Conservation (phyloP, 116 monocot genomes). For the Phalaenopsis hybrid region DNA sequence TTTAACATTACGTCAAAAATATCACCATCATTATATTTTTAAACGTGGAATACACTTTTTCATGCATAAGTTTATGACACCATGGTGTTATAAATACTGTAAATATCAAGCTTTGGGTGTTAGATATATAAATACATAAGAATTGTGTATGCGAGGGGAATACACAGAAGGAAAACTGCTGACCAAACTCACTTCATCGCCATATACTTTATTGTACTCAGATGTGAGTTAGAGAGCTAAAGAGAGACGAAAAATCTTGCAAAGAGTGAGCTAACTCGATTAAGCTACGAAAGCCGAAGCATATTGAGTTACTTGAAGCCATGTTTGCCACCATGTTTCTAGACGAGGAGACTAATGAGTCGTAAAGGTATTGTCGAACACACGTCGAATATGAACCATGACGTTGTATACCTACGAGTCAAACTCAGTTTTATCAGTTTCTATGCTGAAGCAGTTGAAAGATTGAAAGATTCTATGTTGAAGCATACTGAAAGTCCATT, state of each 20-base stretch:
- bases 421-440: neutral
- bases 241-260: slow-evolving; percentile 22
- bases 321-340: slow-evolving; percentile 10
- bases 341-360: slow-evolving; percentile 15
- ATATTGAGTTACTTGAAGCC: slow-evolving; percentile 36
- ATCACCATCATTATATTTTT: no score
- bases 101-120: no score
- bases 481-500: neutral
- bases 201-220: neutral
- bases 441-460: neutral
- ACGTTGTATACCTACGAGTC: slow-evolving; percentile 23
- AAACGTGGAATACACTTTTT: no score
- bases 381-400: slow-evolving; percentile 48
- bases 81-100: no score
- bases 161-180: slow-evolving; percentile 14
- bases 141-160: neutral
- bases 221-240: neutral
- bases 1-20: no score
- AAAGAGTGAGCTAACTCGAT: slow-evolving; percentile 37
- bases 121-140: no score
- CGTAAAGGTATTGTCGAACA: slow-evolving; percentile 42
- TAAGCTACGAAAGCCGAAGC: slow-evolving; percentile 48
- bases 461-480: neutral
- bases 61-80: no score
- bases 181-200: neutral